Conservation (phyloP, 176 grass and related monocot genomes). For the Zoysia japonica region DNA sequence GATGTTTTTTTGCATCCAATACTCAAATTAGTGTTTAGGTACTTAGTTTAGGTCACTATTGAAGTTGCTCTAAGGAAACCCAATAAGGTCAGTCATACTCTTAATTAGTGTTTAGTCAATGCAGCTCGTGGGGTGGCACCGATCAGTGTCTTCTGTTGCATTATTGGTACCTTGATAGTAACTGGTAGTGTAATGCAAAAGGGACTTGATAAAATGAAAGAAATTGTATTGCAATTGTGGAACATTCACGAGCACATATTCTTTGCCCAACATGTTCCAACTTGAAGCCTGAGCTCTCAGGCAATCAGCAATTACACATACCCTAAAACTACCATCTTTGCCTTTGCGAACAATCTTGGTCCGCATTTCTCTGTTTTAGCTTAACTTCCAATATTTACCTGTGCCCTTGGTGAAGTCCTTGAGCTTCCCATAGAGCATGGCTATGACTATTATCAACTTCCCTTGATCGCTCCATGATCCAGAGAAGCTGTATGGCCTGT, state of each 20-base stretch:
- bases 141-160: background rate
- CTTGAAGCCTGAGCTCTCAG: conserved; percentile 5
- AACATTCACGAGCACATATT: background rate
- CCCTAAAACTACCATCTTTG: background rate
- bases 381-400: conserved; percentile 52
- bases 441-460: conserved; percentile 48
- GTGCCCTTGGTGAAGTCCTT: conserved; percentile 49
- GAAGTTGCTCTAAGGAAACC: background rate
- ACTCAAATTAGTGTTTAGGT: too few species aligned
- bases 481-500: conserved; percentile 43
- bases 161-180: background rate
- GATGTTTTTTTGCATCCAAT: too few species aligned
- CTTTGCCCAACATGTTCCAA: background rate
- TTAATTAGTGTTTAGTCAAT: background rate
- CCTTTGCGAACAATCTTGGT: conserved; percentile 9
- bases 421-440: conserved; percentile 40
- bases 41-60: too few species aligned
- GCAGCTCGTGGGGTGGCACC: background rate
- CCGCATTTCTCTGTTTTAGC: background rate
- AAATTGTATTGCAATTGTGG: background rate
- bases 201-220: background rate
- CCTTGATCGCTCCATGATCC: conserved; percentile 59
- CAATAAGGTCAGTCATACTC: background rate
- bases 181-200: background rate
- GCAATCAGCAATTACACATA: background rate